Conservation (phyloP, 345 rosid genomes). For the Linum trigynum region DNA sequence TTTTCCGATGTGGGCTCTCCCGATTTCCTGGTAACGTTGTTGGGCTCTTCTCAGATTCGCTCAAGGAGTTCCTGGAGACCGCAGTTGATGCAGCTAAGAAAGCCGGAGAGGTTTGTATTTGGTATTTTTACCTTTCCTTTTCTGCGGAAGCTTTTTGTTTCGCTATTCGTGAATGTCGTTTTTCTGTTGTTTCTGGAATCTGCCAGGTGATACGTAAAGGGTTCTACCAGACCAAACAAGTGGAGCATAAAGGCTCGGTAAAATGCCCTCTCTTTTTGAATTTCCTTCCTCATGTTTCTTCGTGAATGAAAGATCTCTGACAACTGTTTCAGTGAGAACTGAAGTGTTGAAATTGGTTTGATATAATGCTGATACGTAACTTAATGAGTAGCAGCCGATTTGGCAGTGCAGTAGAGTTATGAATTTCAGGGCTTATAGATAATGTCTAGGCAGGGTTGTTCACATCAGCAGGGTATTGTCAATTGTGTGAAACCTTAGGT, state of each 20-base stretch:
- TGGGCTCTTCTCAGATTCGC: conserved; percentile 34
- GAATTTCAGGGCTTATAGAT: background rate
- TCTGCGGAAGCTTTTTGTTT: background rate
- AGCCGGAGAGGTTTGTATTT: conserved; percentile 62
- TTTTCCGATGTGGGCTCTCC: background rate
- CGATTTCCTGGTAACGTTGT: background rate
- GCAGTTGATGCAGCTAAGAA: conserved; percentile 80
- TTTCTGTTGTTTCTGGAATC: background rate
- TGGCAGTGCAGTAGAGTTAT: background rate
- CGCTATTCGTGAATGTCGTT: background rate
- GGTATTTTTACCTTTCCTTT: background rate
- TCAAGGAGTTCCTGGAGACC: conserved; percentile 45
- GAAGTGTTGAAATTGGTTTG: background rate
- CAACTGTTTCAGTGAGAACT: background rate
- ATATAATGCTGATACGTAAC: background rate
- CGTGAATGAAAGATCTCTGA: background rate
- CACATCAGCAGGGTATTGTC: background rate
- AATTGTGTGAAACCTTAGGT: background rate
- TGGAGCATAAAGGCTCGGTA: conserved; percentile 94
- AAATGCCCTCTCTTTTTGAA: conserved; percentile 1
- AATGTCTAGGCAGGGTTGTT: too few species aligned
- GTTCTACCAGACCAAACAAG: conserved; percentile 76
- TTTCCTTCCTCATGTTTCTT: background rate
- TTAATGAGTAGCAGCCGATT: background rate
- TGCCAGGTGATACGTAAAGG: conserved; percentile 64